Evolutionary conservation across 805 yeast species (phyloP).

Genomic region (Phaffomyces thermotolerans): DNA sequence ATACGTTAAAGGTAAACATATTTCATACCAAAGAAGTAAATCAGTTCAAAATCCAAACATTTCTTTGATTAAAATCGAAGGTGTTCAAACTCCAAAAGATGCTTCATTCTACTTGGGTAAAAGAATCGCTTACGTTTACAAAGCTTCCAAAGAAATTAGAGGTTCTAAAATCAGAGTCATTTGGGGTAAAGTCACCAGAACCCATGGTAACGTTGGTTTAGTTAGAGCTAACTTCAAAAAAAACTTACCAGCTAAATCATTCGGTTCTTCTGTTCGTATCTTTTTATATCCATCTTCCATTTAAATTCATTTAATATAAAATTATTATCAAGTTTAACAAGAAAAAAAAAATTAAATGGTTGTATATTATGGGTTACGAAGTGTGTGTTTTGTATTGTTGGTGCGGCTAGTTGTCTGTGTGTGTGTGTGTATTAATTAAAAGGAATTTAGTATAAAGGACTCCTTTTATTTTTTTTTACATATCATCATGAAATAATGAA

Average conservation of each 20-base stretch:
- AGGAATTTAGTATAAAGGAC: no score
- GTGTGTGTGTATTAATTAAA: no score
- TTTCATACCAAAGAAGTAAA: conserved; percentile 99
- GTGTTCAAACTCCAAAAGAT: conserved; percentile 85
- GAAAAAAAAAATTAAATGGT: neutral
- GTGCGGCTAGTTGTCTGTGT: no score
- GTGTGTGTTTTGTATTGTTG: no score
- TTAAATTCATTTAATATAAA: conserved; percentile 38
- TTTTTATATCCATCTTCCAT: conserved; percentile 99
- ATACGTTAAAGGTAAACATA: conserved; percentile 99
- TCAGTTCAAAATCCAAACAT: conserved; percentile 96
- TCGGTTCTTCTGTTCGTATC: conserved; percentile 99
- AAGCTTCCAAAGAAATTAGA: conserved; percentile 95
- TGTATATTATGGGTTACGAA: no score
- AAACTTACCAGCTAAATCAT: conserved; percentile 99
- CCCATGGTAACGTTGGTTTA: conserved; percentile 98
- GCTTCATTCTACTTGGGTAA: conserved; percentile 99
- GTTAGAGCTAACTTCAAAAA: conserved; percentile 98
- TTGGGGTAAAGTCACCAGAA: conserved; percentile 99
- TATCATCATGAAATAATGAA: no score
- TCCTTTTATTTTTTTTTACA: no score
- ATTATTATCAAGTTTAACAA: neutral
- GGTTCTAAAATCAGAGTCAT: conserved; percentile 99
- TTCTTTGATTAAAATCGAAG: conserved; percentile 95
- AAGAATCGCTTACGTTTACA: conserved; percentile 99